Percentiles rank a stretch among this genome's conserved stretches.
Evolutionary conservation across 371 early-diverging fungal species (phyloP).

Genomic region (Dichotomocladium elegans): DNA sequence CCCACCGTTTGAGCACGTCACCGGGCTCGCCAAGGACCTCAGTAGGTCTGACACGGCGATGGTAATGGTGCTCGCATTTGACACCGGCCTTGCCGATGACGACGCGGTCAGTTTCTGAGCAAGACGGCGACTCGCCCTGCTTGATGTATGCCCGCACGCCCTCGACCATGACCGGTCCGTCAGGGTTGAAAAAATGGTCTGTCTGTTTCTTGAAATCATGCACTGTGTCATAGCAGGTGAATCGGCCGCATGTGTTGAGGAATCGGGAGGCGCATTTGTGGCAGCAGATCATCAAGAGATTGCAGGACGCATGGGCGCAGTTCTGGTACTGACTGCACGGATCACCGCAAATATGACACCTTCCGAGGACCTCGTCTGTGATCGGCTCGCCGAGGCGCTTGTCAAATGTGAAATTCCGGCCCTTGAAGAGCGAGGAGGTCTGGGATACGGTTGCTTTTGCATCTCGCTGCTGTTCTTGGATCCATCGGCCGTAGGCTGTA

Average conservation of each 20-base stretch:
- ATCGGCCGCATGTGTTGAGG: conserved; percentile 59
- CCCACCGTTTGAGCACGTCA: conserved; percentile 40
- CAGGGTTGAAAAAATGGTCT: conserved; percentile 22
- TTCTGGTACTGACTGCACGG: conserved; percentile 69
- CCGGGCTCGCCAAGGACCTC: conserved; percentile 49
- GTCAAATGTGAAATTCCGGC: conserved; percentile 85
- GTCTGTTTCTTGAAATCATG: conserved; percentile 19
- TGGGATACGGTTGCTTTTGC: too few species aligned
- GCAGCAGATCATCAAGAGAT: conserved; percentile 74
- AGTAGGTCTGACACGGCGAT: conserved; percentile 29
- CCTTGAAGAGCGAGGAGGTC: conserved; percentile 58
- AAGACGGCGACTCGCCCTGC: conserved; percentile 20
- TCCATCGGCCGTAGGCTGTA: conserved; percentile 73
- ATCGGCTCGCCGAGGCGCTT: conserved; percentile 75
- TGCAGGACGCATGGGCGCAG: conserved; percentile 70
- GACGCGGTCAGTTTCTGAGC: conserved; percentile 20
- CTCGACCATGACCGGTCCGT: conserved; percentile 30
- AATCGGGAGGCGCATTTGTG: conserved; percentile 55
- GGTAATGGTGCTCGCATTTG: conserved; percentile 37
- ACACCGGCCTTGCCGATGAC: conserved; percentile 39
- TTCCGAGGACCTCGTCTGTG: conserved; percentile 60
- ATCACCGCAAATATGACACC: conserved; percentile 71
- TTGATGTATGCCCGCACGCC: conserved; percentile 41
- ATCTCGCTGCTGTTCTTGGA: conserved; percentile 41
- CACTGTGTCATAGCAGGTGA: conserved; percentile 60